A percentile compares a stretch with the other conserved stretches of the same genome.
phyloP scores from a whole-genome alignment of 345 rosid genomes.

The Camelina laxa region DNA sequence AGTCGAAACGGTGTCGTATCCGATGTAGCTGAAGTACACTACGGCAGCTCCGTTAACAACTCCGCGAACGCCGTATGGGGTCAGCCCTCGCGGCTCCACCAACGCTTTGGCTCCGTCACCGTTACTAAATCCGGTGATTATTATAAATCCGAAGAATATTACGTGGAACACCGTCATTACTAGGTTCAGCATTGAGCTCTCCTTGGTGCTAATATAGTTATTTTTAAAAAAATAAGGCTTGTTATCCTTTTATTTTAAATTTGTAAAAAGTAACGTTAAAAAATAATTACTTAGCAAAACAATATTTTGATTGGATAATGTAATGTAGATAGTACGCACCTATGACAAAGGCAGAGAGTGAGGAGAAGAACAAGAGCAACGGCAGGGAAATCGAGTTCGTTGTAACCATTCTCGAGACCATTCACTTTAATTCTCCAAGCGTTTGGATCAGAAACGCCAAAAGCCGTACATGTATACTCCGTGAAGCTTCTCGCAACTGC shows the following conservation, averaged over 20 bases:
- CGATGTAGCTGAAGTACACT: constrained; percentile 91
- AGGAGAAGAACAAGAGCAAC: constrained; percentile 85
- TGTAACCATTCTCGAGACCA: constrained; percentile 65
- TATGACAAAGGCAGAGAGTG: constrained; percentile 81
- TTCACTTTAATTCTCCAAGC: constrained; percentile 76
- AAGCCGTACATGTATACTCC: constrained; percentile 68
- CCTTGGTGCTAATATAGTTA: constrained; percentile 64
- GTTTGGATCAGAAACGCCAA: constrained; percentile 60
- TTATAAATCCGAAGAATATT: constrained; percentile 81
- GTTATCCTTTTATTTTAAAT: neutral
- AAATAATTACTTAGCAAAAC: neutral
- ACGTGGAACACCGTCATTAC: constrained; percentile 84
- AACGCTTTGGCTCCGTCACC: constrained; percentile 63
- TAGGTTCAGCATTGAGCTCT: constrained; percentile 81
- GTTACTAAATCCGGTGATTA: constrained; percentile 66
- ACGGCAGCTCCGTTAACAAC: constrained; percentile 81
- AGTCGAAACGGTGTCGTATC: constrained; percentile 92
- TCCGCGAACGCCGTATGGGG: constrained; percentile 83
- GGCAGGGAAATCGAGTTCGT: constrained; percentile 82
- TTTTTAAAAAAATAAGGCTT: neutral
- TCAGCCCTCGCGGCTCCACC: constrained; percentile 75
- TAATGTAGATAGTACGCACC: constrained; percentile 45
- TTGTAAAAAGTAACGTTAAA: neutral
- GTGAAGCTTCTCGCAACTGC: constrained; percentile 92
- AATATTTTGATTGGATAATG: neutral